A percentile compares a stretch with the other conserved stretches of the same genome.
These are phyloP conservation scores for Pseudopyrenochaeta lycopersici DNA, from an alignment of 2,329 filamentous ascomycete species.

Conservation along the genomic window DNA sequence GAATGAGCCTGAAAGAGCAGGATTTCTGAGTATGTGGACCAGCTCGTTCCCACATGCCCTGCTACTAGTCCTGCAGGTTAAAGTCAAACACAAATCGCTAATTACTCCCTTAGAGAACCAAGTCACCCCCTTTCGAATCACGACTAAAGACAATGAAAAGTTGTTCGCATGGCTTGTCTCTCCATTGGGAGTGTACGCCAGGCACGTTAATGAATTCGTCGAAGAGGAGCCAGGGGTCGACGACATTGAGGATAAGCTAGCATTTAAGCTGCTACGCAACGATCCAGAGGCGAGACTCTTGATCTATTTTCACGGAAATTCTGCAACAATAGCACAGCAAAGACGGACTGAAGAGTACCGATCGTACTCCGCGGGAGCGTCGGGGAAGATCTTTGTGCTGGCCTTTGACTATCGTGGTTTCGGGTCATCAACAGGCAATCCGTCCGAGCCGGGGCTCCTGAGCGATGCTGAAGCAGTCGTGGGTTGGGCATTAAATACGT, in stretches of 20 bases:
- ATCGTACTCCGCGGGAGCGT: constrained; percentile 71
- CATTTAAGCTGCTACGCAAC: constrained; percentile 60
- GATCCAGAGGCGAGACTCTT: constrained; percentile 64
- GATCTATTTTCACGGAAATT: constrained; percentile 68
- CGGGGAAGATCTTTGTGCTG: constrained; percentile 69
- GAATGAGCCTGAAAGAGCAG: constrained; percentile 47
- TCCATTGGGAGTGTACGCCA: constrained; percentile 77
- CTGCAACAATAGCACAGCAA: constrained; percentile 79
- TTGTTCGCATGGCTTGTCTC: constrained; percentile 94
- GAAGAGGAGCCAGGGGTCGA: constrained; percentile 48
- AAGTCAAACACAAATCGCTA: too few relatives aligned
- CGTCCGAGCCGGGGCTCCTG: constrained; percentile 81
- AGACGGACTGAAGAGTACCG: constrained; percentile 82
- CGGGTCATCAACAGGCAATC: constrained; percentile 79
- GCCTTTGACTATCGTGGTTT: constrained; percentile 94
- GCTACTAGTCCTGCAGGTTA: too few relatives aligned
- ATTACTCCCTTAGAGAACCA: constrained; percentile 86
- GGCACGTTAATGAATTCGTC: constrained; percentile 73
- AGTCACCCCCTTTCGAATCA: constrained; percentile 81
- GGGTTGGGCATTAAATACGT: constrained; percentile 75
- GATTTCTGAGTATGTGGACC: constrained; percentile 41
- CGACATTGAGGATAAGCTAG: constrained; percentile 58
- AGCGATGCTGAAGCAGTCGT: constrained; percentile 78
- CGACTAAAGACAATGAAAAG: constrained; percentile 76
- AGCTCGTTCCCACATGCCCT: too few relatives aligned